A percentile compares a stretch with the other conserved stretches of the same genome.
Evolutionary conservation across 306 rosid species (phyloP).

Genomic region (Quercus bicolor): DNA sequence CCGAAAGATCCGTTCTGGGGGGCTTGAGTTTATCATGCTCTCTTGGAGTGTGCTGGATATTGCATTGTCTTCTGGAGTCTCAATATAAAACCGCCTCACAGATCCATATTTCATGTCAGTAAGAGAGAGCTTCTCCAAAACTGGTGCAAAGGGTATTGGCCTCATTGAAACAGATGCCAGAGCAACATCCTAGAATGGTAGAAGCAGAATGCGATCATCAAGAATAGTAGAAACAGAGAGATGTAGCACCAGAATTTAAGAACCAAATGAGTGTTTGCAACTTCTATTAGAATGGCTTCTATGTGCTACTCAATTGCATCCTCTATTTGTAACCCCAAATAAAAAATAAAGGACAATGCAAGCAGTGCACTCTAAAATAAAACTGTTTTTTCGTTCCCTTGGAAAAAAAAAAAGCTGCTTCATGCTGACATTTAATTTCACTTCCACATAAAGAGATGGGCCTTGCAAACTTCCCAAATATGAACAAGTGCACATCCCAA

Average conservation of each 20-base stretch:
- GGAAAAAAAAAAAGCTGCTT: not conserved
- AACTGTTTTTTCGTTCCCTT: too few relatives aligned
- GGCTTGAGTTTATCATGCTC: constrained; percentile 66
- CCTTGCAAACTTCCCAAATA: too few relatives aligned
- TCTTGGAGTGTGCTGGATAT: constrained; percentile 69
- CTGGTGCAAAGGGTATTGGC: constrained; percentile 79
- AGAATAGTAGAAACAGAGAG: not conserved
- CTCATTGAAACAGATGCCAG: constrained; percentile 95
- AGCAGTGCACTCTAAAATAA: too few relatives aligned
- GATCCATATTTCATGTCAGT: constrained; percentile 75
- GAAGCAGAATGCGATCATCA: constrained; percentile 16
- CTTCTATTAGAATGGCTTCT: not conserved
- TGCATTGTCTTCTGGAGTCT: constrained; percentile 90
- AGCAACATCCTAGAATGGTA: constrained; percentile 70
- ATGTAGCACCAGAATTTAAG: not conserved
- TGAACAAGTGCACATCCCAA: too few relatives aligned
- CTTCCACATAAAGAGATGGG: too few relatives aligned
- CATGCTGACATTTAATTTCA: not conserved
- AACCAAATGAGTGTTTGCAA: not conserved
- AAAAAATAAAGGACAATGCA: too few relatives aligned
- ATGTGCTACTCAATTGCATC: too few relatives aligned
- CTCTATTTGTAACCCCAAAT: too few relatives aligned
- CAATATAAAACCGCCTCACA: constrained; percentile 76
- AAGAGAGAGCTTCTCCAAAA: constrained; percentile 74
- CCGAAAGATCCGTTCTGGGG: constrained; percentile 68